A percentile compares a stretch with the other conserved stretches of the same genome.
Evolutionary conservation across 2,329 filamentous ascomycete genomes (phyloP).

Genomic region (Trichophyton simii): DNA sequence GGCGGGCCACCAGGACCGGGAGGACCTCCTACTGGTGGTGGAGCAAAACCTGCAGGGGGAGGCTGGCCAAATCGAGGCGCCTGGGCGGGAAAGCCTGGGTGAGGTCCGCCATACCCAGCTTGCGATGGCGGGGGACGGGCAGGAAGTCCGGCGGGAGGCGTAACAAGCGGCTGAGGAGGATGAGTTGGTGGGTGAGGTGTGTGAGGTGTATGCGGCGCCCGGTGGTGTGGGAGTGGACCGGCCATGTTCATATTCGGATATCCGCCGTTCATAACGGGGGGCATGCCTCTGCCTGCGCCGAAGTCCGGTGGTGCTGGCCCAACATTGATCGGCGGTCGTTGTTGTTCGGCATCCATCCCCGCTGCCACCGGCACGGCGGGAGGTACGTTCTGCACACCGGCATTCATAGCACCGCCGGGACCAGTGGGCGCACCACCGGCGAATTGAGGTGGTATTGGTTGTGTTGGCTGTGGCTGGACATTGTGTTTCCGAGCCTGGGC

Average conservation of each 20-base stretch:
- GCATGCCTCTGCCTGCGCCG: slow-evolving; percentile 27
- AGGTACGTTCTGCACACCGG: slow-evolving; percentile 10
- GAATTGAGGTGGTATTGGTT: slow-evolving; percentile 62
- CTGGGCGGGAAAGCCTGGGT: slow-evolving; percentile 29
- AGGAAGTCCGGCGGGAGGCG: slow-evolving; percentile 44
- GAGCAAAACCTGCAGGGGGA: slow-evolving; percentile 39
- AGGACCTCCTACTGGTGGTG: slow-evolving; percentile 18
- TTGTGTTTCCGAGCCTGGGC: slow-evolving; percentile 90
- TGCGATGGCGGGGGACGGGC: slow-evolving; percentile 58
- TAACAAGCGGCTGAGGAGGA: slow-evolving; percentile 39
- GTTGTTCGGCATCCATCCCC: slow-evolving; percentile 32
- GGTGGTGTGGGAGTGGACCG: slow-evolving; percentile 38
- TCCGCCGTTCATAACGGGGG: slow-evolving; percentile 26
- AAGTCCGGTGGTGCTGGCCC: slow-evolving; percentile 21
- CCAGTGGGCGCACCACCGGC: slow-evolving; percentile 16
- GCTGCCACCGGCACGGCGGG: slow-evolving; percentile 22
- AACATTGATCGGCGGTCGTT: slow-evolving; percentile 24
- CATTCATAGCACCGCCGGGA: slow-evolving; percentile 8
- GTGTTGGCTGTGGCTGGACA: slow-evolving; percentile 67
- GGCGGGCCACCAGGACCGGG: slow-evolving; percentile 16
- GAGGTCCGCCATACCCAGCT: slow-evolving; percentile 54
- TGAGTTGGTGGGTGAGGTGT: slow-evolving; percentile 24
- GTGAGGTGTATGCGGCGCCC: slow-evolving; percentile 21
- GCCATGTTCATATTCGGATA: slow-evolving; percentile 32
- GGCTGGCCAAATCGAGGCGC: slow-evolving; percentile 27